Base-by-base conservation (phyloP, 2,329 filamentous ascomycete species). In the Calonectria multiphialidica region DNA sequence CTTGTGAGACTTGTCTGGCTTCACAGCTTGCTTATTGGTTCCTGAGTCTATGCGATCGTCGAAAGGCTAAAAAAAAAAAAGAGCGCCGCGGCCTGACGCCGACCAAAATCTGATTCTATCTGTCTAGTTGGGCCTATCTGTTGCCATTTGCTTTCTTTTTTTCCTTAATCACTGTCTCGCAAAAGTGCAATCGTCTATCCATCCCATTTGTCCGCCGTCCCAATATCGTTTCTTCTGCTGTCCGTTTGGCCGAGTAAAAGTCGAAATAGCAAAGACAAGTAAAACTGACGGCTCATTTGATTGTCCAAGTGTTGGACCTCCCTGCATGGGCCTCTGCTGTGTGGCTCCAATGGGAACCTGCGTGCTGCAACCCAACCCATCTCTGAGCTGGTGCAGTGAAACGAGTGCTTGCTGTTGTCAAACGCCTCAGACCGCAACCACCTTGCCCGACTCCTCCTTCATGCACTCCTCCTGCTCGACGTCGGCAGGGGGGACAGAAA, bases 391-490 rank as follows among this genome's bases (percentile, higher is more conserved):
- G 28, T 59, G 68, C 53, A 61, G 57, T 72, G 42, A 62, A 61
- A 61, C 71, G 42, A 50, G 67, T 50, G 40, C 18, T 33, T 55
- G 40, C 33, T 25, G 37, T 42, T 28, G 21, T 72, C 70, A 74
- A 66, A 68, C 70, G 47, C 71, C 70, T 68, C 73, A 72, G 30
- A 59, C 28, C 23, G 69, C 70, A 44, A 79, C 71, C 2, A 65
- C 66, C 23, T 74, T 47, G 12, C 72, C 57, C 2, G 57, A 50
- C 12, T 30, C 21, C 68, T 84, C 83, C 74, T 83, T 80, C 87
- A 89, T 88, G 33, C 82, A 82, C 6, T 81, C 75, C 69, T 87
- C 83, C 65, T 81, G 63, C 72, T 89, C 87, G 12, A 87, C 86
- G 68, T 85, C 84, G 1, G 70, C 77, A 65, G 45, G 84, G 75